phyloP scores from a whole-genome alignment of 768 basidiomycete genomes.

The Mycena vulgaris region DNA sequence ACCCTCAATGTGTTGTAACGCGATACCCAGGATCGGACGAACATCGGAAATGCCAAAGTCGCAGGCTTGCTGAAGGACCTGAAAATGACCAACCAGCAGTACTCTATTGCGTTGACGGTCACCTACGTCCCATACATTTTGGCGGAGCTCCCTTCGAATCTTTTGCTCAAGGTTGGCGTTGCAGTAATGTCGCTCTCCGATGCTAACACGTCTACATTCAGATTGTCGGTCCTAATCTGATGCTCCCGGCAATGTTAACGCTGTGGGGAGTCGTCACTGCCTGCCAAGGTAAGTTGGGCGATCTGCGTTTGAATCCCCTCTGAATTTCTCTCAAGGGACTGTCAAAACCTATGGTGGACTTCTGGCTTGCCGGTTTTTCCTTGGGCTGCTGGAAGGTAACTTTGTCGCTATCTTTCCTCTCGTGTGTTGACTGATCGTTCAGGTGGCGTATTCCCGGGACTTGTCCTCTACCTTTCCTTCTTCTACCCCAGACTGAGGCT shows the following conservation, averaged over 20 bases:
- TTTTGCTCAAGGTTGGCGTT: constrained; percentile 64
- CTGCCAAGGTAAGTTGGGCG: too few relatives aligned
- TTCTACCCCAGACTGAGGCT: constrained; percentile 68
- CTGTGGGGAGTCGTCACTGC: constrained; percentile 80
- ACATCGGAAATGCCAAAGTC: constrained; percentile 73
- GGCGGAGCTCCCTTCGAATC: constrained; percentile 74
- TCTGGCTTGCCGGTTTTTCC: constrained; percentile 65
- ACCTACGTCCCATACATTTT: constrained; percentile 70
- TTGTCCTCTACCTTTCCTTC: constrained; percentile 70
- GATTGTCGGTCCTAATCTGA: constrained; percentile 70
- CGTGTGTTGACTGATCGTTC: neutral
- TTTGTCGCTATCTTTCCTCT: neutral
- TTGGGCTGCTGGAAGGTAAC: constrained; percentile 66
- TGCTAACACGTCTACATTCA: constrained; percentile 31
- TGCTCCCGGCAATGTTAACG: constrained; percentile 73
- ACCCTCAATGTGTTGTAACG: neutral
- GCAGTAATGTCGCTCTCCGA: constrained; percentile 1
- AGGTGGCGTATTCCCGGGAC: constrained; percentile 73
- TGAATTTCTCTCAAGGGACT: too few relatives aligned
- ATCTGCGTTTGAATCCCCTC: too few relatives aligned
- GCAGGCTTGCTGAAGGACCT: constrained; percentile 72
- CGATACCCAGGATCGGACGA: constrained; percentile 62
- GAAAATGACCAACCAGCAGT: constrained; percentile 64
- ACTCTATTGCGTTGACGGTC: constrained; percentile 65
- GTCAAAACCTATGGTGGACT: constrained; percentile 61